Evolutionary conservation across 495 filamentous ascomycete species (phyloP), one percentile per base, ranked within the genome.

Genomic region (Saxophila tyrrhenica): DNA sequence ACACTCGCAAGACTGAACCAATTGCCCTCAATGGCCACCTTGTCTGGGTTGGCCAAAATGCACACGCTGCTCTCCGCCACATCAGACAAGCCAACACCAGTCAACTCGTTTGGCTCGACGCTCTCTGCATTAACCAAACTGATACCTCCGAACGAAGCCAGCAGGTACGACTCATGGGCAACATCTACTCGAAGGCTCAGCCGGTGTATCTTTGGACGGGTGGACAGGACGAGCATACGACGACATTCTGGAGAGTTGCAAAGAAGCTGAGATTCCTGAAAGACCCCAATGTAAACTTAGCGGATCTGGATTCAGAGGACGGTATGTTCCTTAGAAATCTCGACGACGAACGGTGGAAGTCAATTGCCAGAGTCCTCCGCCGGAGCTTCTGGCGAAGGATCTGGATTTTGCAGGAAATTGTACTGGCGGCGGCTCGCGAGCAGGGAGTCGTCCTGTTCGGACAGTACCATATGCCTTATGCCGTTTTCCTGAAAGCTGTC

Each of bases 101-200:
- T 19, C 19, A 47, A 5, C 5, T 3, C 41, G 19, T 59, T 13
- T 59, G 56, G 56, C 25, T 59, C 2, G 56, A 59, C 24, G 51
- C 56, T 11, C 25, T 59, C 2, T 59, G 51, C 23, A 59, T 59
- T 21, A 54, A 54, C 25, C 56, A 59, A 46, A 16, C 16, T 5
- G 56, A 59, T 50, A 35, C 24, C 13, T 17, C 38, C 15, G 56
- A 59, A 21, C 51, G 51, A 1, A 50, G 21, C 25, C 2, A n/a
- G 17, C 56, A 59, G 23, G 56, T 59, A 11, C 2, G 9, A 3
- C 29, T 21, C 1, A 59, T 59, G 56, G 29, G 24, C 16, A 25
- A 57, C 15, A 39, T 53, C 19, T 57, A 54, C 43, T 11, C 20
- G 2, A 15, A 22, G 3, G 38, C 49, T 35, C 7, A 44, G n/a